These are phyloP conservation scores for Colletotrichum liaoningense DNA, from an alignment of 2,329 filamentous ascomycete species.

Conservation along the genomic window DNA sequence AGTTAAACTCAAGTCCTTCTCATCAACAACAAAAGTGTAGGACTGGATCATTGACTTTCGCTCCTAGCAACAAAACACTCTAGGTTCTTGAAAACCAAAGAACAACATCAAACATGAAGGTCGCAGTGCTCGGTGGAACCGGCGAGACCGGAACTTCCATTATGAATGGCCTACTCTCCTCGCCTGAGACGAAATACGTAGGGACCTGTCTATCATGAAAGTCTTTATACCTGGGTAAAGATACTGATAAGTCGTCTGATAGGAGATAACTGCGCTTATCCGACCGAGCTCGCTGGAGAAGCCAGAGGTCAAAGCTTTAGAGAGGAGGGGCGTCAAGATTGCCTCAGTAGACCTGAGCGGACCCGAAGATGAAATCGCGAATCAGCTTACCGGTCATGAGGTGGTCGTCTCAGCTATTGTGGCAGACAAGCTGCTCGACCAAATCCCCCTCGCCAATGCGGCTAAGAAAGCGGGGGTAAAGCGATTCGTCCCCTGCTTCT, in stretches of 20 bases:
- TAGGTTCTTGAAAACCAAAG: neutral
- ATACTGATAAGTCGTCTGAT: too few relatives aligned
- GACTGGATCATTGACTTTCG: neutral
- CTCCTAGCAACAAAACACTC: neutral
- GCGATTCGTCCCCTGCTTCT: slow-evolving; percentile 64
- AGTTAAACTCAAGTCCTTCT: neutral
- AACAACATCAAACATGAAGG: slow-evolving; percentile 38
- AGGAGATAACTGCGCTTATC: slow-evolving; percentile 61
- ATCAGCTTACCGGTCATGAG: slow-evolving; percentile 40
- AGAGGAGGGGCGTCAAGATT: slow-evolving; percentile 55
- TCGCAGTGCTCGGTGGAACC: slow-evolving; percentile 53
- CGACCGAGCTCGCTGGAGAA: slow-evolving; percentile 60
- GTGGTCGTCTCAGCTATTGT: slow-evolving; percentile 57
- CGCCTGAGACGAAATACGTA: slow-evolving; percentile 32
- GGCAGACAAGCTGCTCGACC: slow-evolving; percentile 48
- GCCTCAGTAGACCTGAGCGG: slow-evolving; percentile 55
- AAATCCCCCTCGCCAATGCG: slow-evolving; percentile 59
- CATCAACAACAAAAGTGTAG: neutral
- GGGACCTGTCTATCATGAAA: neutral
- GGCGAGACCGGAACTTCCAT: slow-evolving; percentile 54
- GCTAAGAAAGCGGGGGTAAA: slow-evolving; percentile 60
- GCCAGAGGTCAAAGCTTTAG: slow-evolving; percentile 52
- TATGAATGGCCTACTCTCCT: slow-evolving; percentile 49
- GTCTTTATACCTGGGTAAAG: neutral
- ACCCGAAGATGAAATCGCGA: slow-evolving; percentile 36